Percentiles rank a stretch among this genome's conserved stretches.
Conservation (phyloP, 108 stramenopile species). For the Cylindrotheca fusiformis region DNA sequence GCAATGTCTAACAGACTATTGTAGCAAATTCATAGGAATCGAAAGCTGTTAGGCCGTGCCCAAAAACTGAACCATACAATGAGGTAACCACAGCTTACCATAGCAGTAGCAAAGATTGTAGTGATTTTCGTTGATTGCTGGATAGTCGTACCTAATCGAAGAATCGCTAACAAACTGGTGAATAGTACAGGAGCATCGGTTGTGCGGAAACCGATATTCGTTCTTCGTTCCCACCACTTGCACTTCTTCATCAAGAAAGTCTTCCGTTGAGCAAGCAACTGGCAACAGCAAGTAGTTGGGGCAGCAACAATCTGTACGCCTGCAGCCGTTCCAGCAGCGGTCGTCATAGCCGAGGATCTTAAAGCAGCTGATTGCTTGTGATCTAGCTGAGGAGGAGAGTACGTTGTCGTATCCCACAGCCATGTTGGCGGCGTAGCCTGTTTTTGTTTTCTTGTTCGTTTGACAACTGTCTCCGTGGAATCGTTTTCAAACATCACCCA, state of each 20-base stretch:
- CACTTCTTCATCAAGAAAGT: constrained; percentile 29
- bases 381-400: no score
- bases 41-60: constrained; percentile 15
- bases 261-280: background rate
- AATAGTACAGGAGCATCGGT: constrained; percentile 35
- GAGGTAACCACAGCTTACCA: background rate
- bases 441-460: no score
- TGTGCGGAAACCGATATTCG: constrained; percentile 28
- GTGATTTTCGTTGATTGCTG: constrained; percentile 5
- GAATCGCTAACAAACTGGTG: constrained; percentile 13
- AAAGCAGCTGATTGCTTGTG: no score
- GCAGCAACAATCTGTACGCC: no score
- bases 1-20: background rate
- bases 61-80: constrained; percentile 25
- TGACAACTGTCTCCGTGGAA: no score
- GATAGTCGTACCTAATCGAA: no score
- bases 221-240: constrained; percentile 21
- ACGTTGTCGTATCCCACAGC: no score
- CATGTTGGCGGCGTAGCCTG: no score
- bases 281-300: no score
- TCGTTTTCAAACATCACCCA: no score
- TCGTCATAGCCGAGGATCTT: no score
- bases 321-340: no score
- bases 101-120: constrained; percentile 46
- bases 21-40: background rate